Evolutionary conservation across 306 rosid species (phyloP).

Genomic region (Betula pendula): DNA sequence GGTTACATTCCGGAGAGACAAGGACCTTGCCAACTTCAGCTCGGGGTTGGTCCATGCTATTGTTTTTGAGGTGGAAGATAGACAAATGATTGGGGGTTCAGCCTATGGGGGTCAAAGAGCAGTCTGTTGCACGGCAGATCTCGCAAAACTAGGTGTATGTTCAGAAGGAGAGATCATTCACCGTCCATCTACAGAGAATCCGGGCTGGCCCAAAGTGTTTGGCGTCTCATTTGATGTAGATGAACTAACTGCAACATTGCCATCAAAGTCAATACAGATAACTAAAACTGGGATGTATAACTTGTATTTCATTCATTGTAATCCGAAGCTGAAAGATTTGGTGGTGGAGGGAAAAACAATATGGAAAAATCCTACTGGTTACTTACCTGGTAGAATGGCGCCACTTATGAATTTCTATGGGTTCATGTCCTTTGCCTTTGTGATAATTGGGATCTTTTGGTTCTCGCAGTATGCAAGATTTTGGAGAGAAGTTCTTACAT

Average conservation of each 20-base stretch:
- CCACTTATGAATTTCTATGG: slow-evolving; percentile 85
- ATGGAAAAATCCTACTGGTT: slow-evolving; percentile 92
- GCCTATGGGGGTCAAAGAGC: slow-evolving; percentile 99
- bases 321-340: slow-evolving; percentile 67
- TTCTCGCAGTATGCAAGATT: slow-evolving; percentile 85
- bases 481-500: slow-evolving; percentile 84
- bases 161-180: slow-evolving; percentile 75
- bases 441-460: slow-evolving; percentile 88
- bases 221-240: slow-evolving; percentile 59
- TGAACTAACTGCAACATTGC: slow-evolving; percentile 57
- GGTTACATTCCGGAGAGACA: slow-evolving; percentile 62
- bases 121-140: slow-evolving; percentile 89
- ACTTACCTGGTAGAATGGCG: slow-evolving; percentile 98
- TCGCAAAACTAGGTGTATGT: slow-evolving; percentile 87
- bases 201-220: slow-evolving; percentile 84
- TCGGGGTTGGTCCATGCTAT: slow-evolving; percentile 71
- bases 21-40: slow-evolving; percentile 71
- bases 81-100: slow-evolving; percentile 91
- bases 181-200: slow-evolving; percentile 60
- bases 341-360: slow-evolving; percentile 83
- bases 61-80: slow-evolving; percentile 95
- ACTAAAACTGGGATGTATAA: slow-evolving; percentile 93
- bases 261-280: slow-evolving; percentile 56
- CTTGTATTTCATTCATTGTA: slow-evolving; percentile 93
- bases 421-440: slow-evolving; percentile 87